A percentile compares a stretch with the other conserved stretches of the same genome.
phyloP scores from a whole-genome alignment of 257 asterid genomes.

The Solanum peruvianum region DNA sequence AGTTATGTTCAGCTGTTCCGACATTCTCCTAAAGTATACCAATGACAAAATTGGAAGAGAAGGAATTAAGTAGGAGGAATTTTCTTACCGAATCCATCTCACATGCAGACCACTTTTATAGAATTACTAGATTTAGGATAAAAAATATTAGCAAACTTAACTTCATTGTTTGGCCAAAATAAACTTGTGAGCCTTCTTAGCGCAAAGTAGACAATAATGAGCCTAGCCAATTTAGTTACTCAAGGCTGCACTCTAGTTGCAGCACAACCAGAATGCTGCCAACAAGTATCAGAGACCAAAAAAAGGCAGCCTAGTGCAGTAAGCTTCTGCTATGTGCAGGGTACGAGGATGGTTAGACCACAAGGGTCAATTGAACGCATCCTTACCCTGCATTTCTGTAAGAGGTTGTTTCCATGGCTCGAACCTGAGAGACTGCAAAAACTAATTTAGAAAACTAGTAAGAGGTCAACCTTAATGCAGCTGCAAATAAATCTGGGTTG shows the following conservation, averaged over 20 bases:
- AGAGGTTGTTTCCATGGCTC: background rate
- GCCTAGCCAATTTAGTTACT: background rate
- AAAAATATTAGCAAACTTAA: background rate
- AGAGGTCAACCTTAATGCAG: background rate
- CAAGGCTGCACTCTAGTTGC: background rate
- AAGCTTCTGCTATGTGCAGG: background rate
- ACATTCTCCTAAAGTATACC: background rate
- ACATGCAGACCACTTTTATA: background rate
- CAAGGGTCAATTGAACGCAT: background rate
- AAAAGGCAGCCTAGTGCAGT: background rate
- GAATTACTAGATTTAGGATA: background rate
- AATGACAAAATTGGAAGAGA: background rate
- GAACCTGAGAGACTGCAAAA: background rate
- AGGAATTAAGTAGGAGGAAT: background rate
- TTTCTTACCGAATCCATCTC: background rate
- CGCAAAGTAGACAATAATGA: background rate
- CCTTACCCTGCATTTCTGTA: background rate
- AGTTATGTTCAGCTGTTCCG: background rate
- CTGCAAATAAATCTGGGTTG: background rate
- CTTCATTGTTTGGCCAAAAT: background rate
- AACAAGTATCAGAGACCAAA: background rate
- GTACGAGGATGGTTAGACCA: background rate
- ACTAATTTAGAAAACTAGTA: background rate
- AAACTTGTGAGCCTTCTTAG: background rate
- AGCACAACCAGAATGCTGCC: background rate